Conservation (phyloP, 2,329 filamentous ascomycete species). For the Chaetothyriales sp. region DNA sequence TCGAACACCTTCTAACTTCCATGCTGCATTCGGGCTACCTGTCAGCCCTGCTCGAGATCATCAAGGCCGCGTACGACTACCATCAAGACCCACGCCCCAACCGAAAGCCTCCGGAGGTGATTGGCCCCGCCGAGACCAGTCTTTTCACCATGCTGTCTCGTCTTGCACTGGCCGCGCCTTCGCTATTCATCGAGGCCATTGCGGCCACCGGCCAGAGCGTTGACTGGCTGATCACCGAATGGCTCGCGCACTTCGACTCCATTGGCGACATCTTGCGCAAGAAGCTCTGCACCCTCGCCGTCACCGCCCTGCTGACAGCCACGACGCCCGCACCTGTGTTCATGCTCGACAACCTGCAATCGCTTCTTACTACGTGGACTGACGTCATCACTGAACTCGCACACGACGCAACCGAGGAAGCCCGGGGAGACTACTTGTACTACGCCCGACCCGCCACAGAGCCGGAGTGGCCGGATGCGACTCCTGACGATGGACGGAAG, state of each 20-base stretch:
- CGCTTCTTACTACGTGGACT: constrained; percentile 35
- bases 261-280: constrained; percentile 34
- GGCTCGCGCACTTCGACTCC: constrained; percentile 36
- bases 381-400: constrained; percentile 32
- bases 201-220: constrained; percentile 20
- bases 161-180: constrained; percentile 59
- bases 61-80: constrained; percentile 56
- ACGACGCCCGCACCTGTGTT: constrained; percentile 26
- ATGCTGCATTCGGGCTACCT: constrained; percentile 16
- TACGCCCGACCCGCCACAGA: constrained; percentile 21
- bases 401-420: constrained; percentile 27
- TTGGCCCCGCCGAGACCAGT: constrained; percentile 64
- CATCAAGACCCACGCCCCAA: constrained; percentile 74
- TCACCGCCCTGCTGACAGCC: constrained; percentile 31
- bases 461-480: constrained; percentile 24
- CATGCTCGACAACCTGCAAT: constrained; percentile 32
- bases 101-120: constrained; percentile 53
- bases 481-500: constrained; percentile 29
- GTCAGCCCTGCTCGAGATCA: constrained; percentile 41
- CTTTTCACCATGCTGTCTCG: constrained; percentile 75
- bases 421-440: constrained; percentile 29
- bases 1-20: constrained; percentile 44
- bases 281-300: constrained; percentile 33
- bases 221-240: constrained; percentile 34
- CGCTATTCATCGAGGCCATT: constrained; percentile 47